Evolutionary conservation across 2,329 filamentous ascomycete genomes (phyloP), one percentile per base, ranked within the genome.

Genomic region (Diaporthe australafricana): DNA sequence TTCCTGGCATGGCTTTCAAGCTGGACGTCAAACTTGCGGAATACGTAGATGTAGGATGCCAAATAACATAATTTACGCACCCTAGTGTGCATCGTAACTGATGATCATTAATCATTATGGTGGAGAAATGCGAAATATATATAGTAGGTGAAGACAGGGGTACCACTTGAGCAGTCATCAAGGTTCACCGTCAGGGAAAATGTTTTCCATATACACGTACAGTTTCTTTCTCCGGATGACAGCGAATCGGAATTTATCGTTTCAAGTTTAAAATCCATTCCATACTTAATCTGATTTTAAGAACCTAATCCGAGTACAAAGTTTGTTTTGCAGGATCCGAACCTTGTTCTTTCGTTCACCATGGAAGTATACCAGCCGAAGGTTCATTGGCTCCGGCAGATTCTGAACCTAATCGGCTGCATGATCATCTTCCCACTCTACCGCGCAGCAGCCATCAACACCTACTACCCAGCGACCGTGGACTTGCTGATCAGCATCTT

Each of bases 401-500:
- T 74, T 48, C 72, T 78, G 27, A 79, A 79, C 68, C 70, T 78
- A 6, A 30, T 79, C 48, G 78, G 78, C 55, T 79, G 78, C 67
- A 22, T 77, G 1, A 66, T 75, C 38, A 73, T 76, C 9, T 70
- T 77, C 32, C 74, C 75, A 8, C 48, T 78, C 11, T 79, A 78
- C 56, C 76, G 74, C 6, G 71, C 74, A 16, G 70, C 76, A 27
- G 75, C 77, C 11, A 72, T 72, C 32, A 76, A 76, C 48, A 77
- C 75, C 11, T 72, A 74, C 27, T 75, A 77, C 60, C 77, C 77
- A 9, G 74, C 76, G 57, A 78, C 77, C 0, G 48, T 79, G 7
- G 78, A 79, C 66, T 75, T 77, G 42, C 70, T 78, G 27, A 68
- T 78, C 35, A 77, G 74, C 42, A 79, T 79, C n/a, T 73, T 78